Evolutionary conservation across 495 filamentous ascomycete genomes (phyloP).

Genomic region (Tuber magnatum): DNA sequence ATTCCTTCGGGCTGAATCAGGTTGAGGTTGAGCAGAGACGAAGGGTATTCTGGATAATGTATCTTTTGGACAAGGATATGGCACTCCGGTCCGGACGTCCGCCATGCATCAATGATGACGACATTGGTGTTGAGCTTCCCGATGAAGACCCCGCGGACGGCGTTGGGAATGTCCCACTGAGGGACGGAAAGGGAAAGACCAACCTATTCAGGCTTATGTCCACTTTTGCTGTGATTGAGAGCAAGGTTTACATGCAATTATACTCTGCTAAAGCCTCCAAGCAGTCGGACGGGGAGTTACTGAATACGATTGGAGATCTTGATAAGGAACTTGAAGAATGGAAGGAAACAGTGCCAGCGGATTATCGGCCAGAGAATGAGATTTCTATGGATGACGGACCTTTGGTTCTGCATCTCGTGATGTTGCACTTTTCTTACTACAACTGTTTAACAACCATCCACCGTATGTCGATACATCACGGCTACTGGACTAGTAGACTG

Average conservation of each 20-base stretch:
- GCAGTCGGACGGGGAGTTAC: slow-evolving; percentile 83
- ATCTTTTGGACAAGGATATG: slow-evolving; percentile 91
- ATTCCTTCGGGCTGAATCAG: slow-evolving; percentile 79
- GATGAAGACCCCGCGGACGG: slow-evolving; percentile 85
- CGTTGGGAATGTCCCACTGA: slow-evolving; percentile 84
- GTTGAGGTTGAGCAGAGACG: slow-evolving; percentile 93
- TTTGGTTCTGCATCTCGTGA: slow-evolving; percentile 81
- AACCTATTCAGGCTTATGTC: slow-evolving; percentile 91
- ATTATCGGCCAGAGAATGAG: slow-evolving; percentile 90
- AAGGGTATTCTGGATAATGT: slow-evolving; percentile 96
- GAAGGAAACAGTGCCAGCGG: slow-evolving; percentile 90
- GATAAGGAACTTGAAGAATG: slow-evolving; percentile 89
- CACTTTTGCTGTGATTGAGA: slow-evolving; percentile 82
- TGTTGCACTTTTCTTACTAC: slow-evolving; percentile 94
- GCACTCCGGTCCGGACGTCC: slow-evolving; percentile 88
- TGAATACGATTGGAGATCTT: slow-evolving; percentile 93
- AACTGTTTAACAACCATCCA: slow-evolving; percentile 97
- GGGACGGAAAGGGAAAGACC: slow-evolving; percentile 83
- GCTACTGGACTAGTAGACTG: slow-evolving; percentile 92
- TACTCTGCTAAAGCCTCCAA: slow-evolving; percentile 90
- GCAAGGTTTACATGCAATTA: slow-evolving; percentile 85
- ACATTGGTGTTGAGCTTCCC: slow-evolving; percentile 95
- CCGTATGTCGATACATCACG: slow-evolving; percentile 96
- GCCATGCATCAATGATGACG: slow-evolving; percentile 92
- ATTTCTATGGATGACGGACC: slow-evolving; percentile 81